Base-by-base conservation (phyloP, 257 asterid genomes). In the Galeopsis tetrahit region DNA sequence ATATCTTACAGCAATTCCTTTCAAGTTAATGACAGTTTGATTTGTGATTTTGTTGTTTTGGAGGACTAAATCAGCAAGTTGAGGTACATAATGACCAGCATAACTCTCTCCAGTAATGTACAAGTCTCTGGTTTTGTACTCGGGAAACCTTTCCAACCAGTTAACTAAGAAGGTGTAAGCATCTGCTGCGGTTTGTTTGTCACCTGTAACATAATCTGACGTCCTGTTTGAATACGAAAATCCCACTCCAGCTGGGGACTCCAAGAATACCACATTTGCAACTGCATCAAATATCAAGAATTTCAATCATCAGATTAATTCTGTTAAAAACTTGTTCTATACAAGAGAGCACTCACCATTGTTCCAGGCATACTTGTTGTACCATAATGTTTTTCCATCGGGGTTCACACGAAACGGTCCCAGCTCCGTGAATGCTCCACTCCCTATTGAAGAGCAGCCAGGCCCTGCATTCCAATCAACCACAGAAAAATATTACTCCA, bases 241-340 rank as follows among this genome's bases (percentile, higher is more conserved):
- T 68, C 95, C 96, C 17, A 90, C 96, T 0, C 96, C 91, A 1
- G 95, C 93, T 0, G 93, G 97, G 2, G 97, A 90, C 51, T 90
- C 95, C 81, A 90, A 48, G 80, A 83, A 91, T 32, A 91, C 36
- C 0, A 91, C 78, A 51, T 89, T 91, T 10, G 94, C 97, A 79
- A 71, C 97, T 91, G 86, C 85, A 79, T 76, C 7, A 14, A 43
- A 85, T 84, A 79, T 76, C 7, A 14, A 43, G 1, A 33, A 49
- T 7, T 49, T 35, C 7, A n/a, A 32, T 34, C 4, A 56, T 61
- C 44, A 63, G 28, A 48, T 10, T 31, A 10, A 59, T 4, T 46
- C 13, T 31, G 31, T 57, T 15, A 6, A 33, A 33, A 35, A 14
- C 33, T 7, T 28, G 4, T 7, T 35, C 7, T 1, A 38, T 8